Base-by-base conservation (phyloP, 192 early-diverging fungal genomes). In the Linnemannia exigua region DNA sequence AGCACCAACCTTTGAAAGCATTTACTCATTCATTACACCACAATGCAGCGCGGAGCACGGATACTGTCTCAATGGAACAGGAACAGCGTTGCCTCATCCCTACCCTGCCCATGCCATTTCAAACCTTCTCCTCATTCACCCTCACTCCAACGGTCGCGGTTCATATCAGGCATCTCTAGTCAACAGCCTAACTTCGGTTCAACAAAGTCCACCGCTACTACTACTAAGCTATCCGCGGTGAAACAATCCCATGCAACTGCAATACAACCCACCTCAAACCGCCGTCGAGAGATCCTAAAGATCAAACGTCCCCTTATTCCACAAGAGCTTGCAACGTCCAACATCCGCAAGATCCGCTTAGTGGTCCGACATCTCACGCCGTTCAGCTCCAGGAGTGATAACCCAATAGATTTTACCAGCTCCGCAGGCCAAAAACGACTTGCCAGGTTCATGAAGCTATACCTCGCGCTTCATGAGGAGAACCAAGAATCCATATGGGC, bases 401-500 rank as follows among this genome's bases (percentile, higher is more conserved):
- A 14, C 67, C 44, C 52, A 35, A 75, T n/a, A 47, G 44, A 63
- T 17, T 16, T 79, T 25, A 35, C 72, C 20, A 46, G 67, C 6
- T 2, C 35, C 15, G 19, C 31, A 6, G 76, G 71, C 14, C 71
- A 54, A 20, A 72, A 67, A 33, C 25, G 67, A 70, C 76, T 79
- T 37, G 51, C 19, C 0, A 52, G 44, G 7, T 80, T 86, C 58
- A 71, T 35, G 22, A 38, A 50, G 19, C 78, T 86, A 6, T 71
- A 86, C 33, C 31, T 31, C 0, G 78, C 84, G 25, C 79, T 86
- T 15, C 67, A 85, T 20, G 58, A 79, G 44, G 37, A 79, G 17
- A 50, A 80, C 35, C 41, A 58, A 3, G 76, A 86, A 4, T 28
- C 70, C 8, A 73, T 86, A 19, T 86, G 84, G 84, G 54, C 72